Evolutionary conservation across 2,329 filamentous ascomycete species (phyloP).

Genomic region (Claviceps purpurea): DNA sequence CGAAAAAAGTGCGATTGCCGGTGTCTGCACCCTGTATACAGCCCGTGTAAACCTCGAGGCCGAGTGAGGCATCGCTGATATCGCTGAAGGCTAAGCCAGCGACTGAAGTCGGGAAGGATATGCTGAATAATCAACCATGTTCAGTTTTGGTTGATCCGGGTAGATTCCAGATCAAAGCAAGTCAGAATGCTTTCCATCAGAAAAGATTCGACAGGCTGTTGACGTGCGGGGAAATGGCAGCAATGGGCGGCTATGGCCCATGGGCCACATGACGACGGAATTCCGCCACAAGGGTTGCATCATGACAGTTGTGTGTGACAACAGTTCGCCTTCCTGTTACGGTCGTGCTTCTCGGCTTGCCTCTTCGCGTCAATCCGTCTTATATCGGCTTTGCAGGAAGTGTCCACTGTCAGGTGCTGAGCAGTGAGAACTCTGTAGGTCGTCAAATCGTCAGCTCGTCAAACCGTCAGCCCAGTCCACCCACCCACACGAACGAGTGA

Average conservation of each 20-base stretch:
- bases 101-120: conserved; percentile 21
- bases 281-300: too few species aligned
- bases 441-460: neutral
- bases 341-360: too few species aligned
- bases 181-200: neutral
- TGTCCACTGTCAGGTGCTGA: too few species aligned
- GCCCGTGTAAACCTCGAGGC: conserved; percentile 31
- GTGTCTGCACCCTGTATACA: conserved; percentile 26
- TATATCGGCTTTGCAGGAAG: too few species aligned
- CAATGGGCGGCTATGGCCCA: neutral
- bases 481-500: neutral
- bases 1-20: neutral
- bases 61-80: conserved; percentile 31
- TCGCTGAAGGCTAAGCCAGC: conserved; percentile 30
- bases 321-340: too few species aligned
- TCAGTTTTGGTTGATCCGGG: too few species aligned
- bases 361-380: too few species aligned
- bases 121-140: neutral
- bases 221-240: neutral
- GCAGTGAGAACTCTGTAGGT: neutral
- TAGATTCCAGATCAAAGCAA: neutral
- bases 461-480: neutral
- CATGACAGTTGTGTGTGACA: too few species aligned
- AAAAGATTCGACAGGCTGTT: neutral
- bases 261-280: too few species aligned